These are phyloP conservation scores for Narthecium ossifragum DNA, from an alignment of 106 monocot genomes.

Conservation along the genomic window DNA sequence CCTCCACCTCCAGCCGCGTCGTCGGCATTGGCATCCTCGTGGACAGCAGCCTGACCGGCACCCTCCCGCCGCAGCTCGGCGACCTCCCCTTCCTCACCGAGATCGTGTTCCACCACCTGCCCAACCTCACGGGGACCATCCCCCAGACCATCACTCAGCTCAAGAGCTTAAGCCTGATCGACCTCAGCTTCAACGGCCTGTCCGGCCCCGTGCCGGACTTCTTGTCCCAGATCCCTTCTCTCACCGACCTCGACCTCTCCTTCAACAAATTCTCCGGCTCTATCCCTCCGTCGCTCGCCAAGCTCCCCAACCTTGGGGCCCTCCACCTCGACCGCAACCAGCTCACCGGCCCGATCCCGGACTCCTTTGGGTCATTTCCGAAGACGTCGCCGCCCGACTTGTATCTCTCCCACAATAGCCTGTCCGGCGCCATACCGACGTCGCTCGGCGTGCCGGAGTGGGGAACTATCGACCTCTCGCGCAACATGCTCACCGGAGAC, in stretches of 20 bases:
- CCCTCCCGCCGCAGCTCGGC: conserved; percentile 18
- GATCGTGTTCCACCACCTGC: conserved; percentile 24
- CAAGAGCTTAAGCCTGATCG: conserved; percentile 7
- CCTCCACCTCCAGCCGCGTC: conserved; percentile 27
- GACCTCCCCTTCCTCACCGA: conserved; percentile 15
- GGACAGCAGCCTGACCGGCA: conserved; percentile 8
- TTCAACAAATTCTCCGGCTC: conserved; percentile 43
- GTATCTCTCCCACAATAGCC: conserved; percentile 16
- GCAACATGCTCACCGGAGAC: conserved; percentile 27
- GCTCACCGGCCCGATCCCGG: conserved; percentile 29
- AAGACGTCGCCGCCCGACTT: neutral
- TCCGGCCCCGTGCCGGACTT: conserved; percentile 45
- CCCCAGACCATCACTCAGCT: conserved; percentile 22
- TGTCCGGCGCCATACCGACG: conserved; percentile 7
- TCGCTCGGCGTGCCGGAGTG: neutral
- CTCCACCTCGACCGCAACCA: conserved; percentile 28
- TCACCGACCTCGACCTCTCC: conserved; percentile 33
- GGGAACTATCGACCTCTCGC: conserved; percentile 9
- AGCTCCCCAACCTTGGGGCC: conserved; percentile 8
- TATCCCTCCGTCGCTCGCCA: conserved; percentile 33
- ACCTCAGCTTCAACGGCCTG: conserved; percentile 26
- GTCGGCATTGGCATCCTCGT: conserved; percentile 9
- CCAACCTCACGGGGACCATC: conserved; percentile 28
- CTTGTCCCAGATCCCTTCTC: conserved; percentile 13
- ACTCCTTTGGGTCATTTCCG: neutral